Base-by-base conservation (phyloP, 805 yeast genomes). In the Candida ficus region DNA sequence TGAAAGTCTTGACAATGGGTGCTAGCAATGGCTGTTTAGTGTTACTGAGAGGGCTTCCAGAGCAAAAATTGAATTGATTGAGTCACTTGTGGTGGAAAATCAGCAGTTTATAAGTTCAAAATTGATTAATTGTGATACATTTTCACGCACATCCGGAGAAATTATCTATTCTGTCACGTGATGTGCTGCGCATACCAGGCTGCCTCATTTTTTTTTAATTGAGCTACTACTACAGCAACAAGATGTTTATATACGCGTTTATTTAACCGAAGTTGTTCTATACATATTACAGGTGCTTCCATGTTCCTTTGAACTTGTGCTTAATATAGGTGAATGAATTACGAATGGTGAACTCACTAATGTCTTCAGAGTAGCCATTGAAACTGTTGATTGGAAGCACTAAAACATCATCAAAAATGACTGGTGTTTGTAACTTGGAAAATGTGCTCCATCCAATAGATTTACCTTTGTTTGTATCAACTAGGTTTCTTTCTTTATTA, bases 291-390 rank as follows among this genome's bases (percentile, higher is more conserved):
- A 50, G 30, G 25, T 48, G 46, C 29, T 51, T 53, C 55, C 57
- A 50, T 6, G 48, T 29, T 2, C 55, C 55, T 22, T 43, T 43
- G 37, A 53, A 53, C 21, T 45, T 47, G 25, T 53, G 56, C 14
- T 45, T 46, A 30, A 53, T 38, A 23, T 51, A 53, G 1, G 38
- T 40, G 33, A 40, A 22, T 2, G 33, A 29, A 4, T 33, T 38
- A 22, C 45, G 37, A 5, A 40, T 28, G 7, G 35, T 21, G 17
- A 29, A 42, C 22, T 41, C 48, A 7, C n/a, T n/a, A n/a, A 41
- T 8, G 29, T 43, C 56, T 17, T 39, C 42, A 4, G 30, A 20
- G 33, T 49, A 44, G 11, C 52, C 56, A 37, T 53, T 53, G 30
- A 51, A 51, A 17, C 52, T 44, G 19, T 44, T 37, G 9, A 46